Percentiles rank a stretch among this genome's conserved stretches.
phyloP scores from a whole-genome alignment of 805 yeast genomes.

The Candida multigemmis region DNA sequence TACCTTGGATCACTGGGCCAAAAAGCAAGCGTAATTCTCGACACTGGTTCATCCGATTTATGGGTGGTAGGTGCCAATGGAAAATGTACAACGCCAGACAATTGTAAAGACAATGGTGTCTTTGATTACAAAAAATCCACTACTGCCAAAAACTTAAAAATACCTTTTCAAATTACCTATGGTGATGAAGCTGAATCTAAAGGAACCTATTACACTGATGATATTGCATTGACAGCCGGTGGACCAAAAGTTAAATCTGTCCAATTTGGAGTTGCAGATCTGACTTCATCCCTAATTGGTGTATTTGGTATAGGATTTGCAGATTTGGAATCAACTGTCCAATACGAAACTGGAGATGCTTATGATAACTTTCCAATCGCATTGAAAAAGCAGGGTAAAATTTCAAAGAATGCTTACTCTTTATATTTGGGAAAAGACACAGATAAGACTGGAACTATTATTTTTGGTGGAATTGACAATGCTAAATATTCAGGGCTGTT shows the following conservation, averaged over 20 bases:
- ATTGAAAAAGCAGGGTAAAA: too few relatives aligned
- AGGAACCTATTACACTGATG: slow-evolving; percentile 9
- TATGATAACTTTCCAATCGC: too few relatives aligned
- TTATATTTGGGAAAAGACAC: slow-evolving; percentile 11
- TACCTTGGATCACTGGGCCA: slow-evolving; percentile 15
- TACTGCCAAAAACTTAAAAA: slow-evolving; percentile 19
- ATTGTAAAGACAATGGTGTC: slow-evolving; percentile 25
- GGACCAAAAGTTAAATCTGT: slow-evolving; percentile 6
- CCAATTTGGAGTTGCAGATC: slow-evolving; percentile 12
- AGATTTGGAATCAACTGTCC: slow-evolving; percentile 2
- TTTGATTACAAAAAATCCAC: slow-evolving; percentile 24
- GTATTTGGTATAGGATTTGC: slow-evolving; percentile 5
- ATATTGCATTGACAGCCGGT: slow-evolving; percentile 5
- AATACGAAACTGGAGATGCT: slow-evolving; percentile 16
- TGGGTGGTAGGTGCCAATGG: too few relatives aligned
- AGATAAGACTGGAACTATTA: too few relatives aligned
- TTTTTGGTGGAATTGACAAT: slow-evolving; percentile 23
- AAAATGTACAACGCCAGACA: too few relatives aligned
- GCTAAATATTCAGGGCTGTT: slow-evolving; percentile 15
- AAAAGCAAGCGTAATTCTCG: slow-evolving; percentile 10
- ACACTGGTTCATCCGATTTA: slow-evolving; percentile 20
- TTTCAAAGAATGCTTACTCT: too few relatives aligned
- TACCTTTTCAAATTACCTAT: slow-evolving; percentile 31
- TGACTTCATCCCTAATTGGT: too few relatives aligned
- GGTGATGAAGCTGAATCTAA: slow-evolving; percentile 39